Conservation (phyloP, 1,284 basidiomycete species). For the Sparassis latifolia region DNA sequence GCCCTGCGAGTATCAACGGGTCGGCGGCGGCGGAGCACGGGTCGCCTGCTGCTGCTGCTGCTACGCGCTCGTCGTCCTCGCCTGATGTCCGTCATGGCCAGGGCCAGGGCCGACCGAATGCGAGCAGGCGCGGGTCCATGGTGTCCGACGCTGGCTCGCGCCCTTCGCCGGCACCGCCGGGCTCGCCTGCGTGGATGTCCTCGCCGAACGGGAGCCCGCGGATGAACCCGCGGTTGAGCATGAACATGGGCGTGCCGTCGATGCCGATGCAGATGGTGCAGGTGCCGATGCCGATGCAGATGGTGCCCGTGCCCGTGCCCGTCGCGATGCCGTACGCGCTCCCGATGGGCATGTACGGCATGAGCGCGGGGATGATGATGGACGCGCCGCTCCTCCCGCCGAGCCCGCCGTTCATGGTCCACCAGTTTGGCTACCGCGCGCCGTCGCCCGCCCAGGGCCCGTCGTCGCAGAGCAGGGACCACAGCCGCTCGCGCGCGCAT, state of each 20-base stretch:
- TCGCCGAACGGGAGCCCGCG: background rate
- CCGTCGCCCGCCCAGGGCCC: constrained; percentile 10
- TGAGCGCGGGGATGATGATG: constrained; percentile 28
- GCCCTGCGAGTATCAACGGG: constrained; percentile 1
- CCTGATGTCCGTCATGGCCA: constrained; percentile 44
- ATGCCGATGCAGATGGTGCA: constrained; percentile 19
- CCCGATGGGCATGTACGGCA: constrained; percentile 21
- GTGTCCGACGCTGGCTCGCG: constrained; percentile 28
- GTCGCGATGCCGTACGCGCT: constrained; percentile 22
- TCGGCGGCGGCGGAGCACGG: constrained; percentile 11
- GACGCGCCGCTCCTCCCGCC: constrained; percentile 69
- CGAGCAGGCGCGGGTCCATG: constrained; percentile 36
- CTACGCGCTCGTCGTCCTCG: constrained; percentile 38
- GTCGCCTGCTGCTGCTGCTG: constrained; percentile 3
- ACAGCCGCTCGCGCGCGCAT: constrained; percentile 15
- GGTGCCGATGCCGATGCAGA: constrained; percentile 29
- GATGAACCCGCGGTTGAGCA: constrained; percentile 5
- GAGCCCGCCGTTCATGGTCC: constrained; percentile 68
- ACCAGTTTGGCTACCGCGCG: constrained; percentile 32
- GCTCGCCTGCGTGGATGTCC: constrained; percentile 12
- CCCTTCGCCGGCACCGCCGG: background rate
- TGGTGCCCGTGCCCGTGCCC: constrained; percentile 24
- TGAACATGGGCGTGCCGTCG: constrained; percentile 3
- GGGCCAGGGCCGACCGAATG: constrained; percentile 6
- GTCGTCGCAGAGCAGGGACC: constrained; percentile 1